Conservation (phyloP, 2,329 filamentous ascomycete genomes). For the Aspergillus cejpii region DNA sequence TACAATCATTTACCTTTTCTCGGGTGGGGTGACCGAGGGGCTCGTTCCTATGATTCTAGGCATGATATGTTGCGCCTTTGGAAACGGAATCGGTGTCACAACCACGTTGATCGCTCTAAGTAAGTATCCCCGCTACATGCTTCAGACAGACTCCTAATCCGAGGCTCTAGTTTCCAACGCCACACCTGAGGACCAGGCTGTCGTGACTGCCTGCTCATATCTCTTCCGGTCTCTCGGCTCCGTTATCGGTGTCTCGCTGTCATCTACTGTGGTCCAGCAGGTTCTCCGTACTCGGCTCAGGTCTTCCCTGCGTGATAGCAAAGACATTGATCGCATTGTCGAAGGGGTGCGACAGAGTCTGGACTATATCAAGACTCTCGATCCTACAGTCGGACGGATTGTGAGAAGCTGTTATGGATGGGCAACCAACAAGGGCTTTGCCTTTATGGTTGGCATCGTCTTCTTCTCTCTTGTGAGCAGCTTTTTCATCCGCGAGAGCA, state of each 20-base stretch:
- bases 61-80: constrained; percentile 49
- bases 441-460: constrained; percentile 46
- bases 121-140: constrained; percentile 26
- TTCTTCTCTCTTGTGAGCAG: constrained; percentile 42
- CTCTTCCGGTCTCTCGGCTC: constrained; percentile 68
- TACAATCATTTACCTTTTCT: constrained; percentile 52
- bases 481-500: constrained; percentile 53
- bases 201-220: constrained; percentile 72
- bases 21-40: constrained; percentile 48
- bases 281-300: constrained; percentile 54
- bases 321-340: constrained; percentile 60
- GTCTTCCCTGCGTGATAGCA: constrained; percentile 48
- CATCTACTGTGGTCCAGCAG: constrained; percentile 66
- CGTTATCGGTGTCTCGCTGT: constrained; percentile 61
- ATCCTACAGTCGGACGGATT: constrained; percentile 52
- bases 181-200: constrained; percentile 59
- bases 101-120: constrained; percentile 63
- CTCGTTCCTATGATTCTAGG: constrained; percentile 51
- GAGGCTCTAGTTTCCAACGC: constrained; percentile 57
- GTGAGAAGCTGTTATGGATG: constrained; percentile 62
- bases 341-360: constrained; percentile 63
- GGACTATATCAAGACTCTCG: constrained; percentile 59
- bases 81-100: constrained; percentile 58
- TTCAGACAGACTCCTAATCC: constrained; percentile 5
- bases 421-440: constrained; percentile 49